A percentile compares a stretch with the other conserved stretches of the same genome.
phyloP scores from a whole-genome alignment of 257 asterid genomes.

The Penstemon barbatus region DNA sequence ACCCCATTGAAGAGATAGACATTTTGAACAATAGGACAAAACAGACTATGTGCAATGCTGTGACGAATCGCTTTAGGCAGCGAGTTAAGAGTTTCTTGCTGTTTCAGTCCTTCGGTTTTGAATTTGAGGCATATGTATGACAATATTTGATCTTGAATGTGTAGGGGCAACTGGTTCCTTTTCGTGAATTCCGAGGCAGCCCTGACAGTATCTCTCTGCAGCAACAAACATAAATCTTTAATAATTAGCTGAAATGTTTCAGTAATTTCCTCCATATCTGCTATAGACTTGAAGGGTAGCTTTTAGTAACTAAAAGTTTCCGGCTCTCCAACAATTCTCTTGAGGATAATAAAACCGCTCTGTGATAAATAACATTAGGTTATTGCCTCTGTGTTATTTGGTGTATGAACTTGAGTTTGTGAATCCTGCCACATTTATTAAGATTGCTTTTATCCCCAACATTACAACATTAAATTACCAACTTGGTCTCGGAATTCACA shows the following conservation, averaged over 20 bases:
- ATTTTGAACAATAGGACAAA: conserved; percentile 49
- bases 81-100: conserved; percentile 56
- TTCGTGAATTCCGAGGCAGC: conserved; percentile 67
- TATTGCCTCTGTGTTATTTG: not conserved
- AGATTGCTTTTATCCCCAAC: not conserved
- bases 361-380: not conserved
- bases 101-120: conserved; percentile 66
- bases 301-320: not conserved
- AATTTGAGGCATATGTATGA: conserved; percentile 73
- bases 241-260: not conserved
- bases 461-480: not conserved
- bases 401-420: not conserved
- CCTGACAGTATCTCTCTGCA: conserved; percentile 65
- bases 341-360: not conserved
- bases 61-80: conserved; percentile 75
- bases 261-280: not conserved
- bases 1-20: conserved; percentile 56
- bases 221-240: not conserved
- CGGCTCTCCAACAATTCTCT: not conserved
- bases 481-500: not conserved
- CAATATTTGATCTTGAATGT: conserved; percentile 62
- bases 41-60: conserved; percentile 61
- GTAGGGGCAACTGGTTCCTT: conserved; percentile 63
- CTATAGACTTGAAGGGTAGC: not conserved
- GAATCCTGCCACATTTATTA: not conserved